A percentile compares a stretch with the other conserved stretches of the same genome.
These are phyloP conservation scores for Akebia trifoliata DNA, from an alignment of 164 flowering plant species.

Conservation along the genomic window DNA sequence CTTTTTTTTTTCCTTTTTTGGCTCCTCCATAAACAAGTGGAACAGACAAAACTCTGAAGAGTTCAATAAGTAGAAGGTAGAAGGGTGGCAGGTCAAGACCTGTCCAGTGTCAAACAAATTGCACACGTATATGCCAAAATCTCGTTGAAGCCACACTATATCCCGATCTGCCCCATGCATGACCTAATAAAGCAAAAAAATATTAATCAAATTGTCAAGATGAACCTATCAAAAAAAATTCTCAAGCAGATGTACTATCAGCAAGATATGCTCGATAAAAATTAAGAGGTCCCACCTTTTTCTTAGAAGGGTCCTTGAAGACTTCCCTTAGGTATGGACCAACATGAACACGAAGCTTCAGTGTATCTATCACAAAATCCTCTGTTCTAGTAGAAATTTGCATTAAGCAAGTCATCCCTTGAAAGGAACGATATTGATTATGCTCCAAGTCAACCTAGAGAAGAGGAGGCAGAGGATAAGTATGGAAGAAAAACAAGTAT, in stretches of 20 bases:
- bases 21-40: too few species aligned
- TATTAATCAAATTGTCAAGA: conserved; percentile 12
- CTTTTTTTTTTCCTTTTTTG: too few species aligned
- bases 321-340: conserved; percentile 89
- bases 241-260: not conserved
- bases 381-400: conserved; percentile 97
- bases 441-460: conserved; percentile 94
- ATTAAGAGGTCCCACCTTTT: conserved; percentile 48
- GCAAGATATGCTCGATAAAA: conserved; percentile 1
- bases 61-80: not conserved
- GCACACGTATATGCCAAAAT: conserved; percentile 93
- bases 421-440: conserved; percentile 91
- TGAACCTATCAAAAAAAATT: too few species aligned
- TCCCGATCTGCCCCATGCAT: conserved; percentile 99
- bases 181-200: conserved; percentile 44
- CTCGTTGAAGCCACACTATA: conserved; percentile 92
- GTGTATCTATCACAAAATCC: conserved; percentile 86
- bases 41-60: not conserved
- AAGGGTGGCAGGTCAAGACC: conserved; percentile 36
- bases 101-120: conserved; percentile 98
- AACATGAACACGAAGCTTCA: conserved; percentile 78
- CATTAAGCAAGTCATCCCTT: conserved; percentile 98
- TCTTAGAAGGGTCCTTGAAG: conserved; percentile 86
- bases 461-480: not conserved
- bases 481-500: not conserved